Evolutionary conservation across 805 yeast genomes (phyloP), one percentile per base, ranked within the genome.

Genomic region (Kazachstania africana): DNA sequence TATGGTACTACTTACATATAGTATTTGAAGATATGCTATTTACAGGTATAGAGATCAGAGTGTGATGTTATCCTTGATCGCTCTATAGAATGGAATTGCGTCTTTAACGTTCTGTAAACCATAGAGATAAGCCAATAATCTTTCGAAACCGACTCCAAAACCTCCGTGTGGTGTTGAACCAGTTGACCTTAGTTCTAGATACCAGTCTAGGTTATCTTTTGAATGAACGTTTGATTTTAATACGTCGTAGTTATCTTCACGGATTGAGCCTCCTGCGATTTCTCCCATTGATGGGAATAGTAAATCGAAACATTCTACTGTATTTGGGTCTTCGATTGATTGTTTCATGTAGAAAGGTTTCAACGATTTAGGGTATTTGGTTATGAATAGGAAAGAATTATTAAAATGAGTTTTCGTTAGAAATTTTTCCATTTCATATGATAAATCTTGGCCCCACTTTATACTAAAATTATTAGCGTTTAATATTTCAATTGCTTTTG

Each of bases 111-210:
- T 91, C 19, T 78, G 87, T 13, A 78, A 63, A 3, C 76, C 84
- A 6, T 75, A 66, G 34, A 85, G 58, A 42, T 77, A 87, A 33
- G 79, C 73, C 12, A 91, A 53, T 19, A 91, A 57, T 37, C 99
- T 63, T 53, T 91, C 98, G 43, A 87, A 73, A 0, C 99, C 99
- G 64, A 91, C 62, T 0, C 99, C 99, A 57, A 79, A 91, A 0
- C 99, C 99, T 29, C 98, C 98, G 51, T 88, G 97, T 0, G 96
- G 95, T 15, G 77, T 77, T 3, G 80, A 62, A 0, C 96, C 97
- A 43, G 79, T 75, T 38, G 62, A 62, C 37, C 98, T 65, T 6
- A 80, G 62, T 1, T 76, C 69, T 17, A 78, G 43, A 49, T 87
- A 91, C 99, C 99, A 91, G 19, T 70, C 64, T 53, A 91, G 53